Percentiles rank a stretch among this genome's conserved stretches.
These are phyloP conservation scores for Termitomyces eurrhizus DNA, from an alignment of 768 basidiomycete genomes.

Conservation along the genomic window DNA sequence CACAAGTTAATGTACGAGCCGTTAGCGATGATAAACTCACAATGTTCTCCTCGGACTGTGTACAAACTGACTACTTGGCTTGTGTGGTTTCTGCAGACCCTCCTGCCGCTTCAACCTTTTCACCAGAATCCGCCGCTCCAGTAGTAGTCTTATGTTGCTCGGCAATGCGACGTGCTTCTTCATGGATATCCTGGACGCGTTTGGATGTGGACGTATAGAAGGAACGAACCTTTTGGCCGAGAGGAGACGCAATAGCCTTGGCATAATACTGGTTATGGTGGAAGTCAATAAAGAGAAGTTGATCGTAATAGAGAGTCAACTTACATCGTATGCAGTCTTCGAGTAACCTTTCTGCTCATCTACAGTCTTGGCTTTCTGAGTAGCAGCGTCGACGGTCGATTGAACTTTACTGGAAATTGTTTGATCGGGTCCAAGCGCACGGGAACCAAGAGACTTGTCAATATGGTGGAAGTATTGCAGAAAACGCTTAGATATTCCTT, in stretches of 20 bases:
- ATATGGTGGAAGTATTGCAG: slow-evolving; percentile 70
- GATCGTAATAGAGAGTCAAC: slow-evolving; percentile 7
- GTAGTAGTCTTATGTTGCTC: slow-evolving; percentile 45
- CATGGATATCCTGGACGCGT: slow-evolving; percentile 88
- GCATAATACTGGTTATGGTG: slow-evolving; percentile 59
- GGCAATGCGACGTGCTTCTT: slow-evolving; percentile 84
- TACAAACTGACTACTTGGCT: neutral
- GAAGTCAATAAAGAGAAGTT: neutral
- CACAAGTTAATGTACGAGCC: neutral
- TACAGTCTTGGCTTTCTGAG: slow-evolving; percentile 65
- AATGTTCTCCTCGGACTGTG: no score
- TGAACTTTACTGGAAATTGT: slow-evolving; percentile 76
- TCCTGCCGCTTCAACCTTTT: slow-evolving; percentile 1
- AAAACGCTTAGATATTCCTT: slow-evolving; percentile 88
- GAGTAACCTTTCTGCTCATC: slow-evolving; percentile 80
- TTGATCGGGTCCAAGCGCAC: slow-evolving; percentile 73
- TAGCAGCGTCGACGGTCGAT: slow-evolving; percentile 57
- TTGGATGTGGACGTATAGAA: slow-evolving; percentile 92
- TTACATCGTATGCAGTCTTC: slow-evolving; percentile 66
- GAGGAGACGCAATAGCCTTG: slow-evolving; percentile 68
- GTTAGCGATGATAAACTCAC: neutral
- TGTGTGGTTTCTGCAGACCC: neutral
- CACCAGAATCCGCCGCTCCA: neutral
- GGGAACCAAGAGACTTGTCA: slow-evolving; percentile 66
- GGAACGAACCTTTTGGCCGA: slow-evolving; percentile 67